Evolutionary conservation across 345 rosid genomes (phyloP).

Genomic region (Dimocarpus longan): DNA sequence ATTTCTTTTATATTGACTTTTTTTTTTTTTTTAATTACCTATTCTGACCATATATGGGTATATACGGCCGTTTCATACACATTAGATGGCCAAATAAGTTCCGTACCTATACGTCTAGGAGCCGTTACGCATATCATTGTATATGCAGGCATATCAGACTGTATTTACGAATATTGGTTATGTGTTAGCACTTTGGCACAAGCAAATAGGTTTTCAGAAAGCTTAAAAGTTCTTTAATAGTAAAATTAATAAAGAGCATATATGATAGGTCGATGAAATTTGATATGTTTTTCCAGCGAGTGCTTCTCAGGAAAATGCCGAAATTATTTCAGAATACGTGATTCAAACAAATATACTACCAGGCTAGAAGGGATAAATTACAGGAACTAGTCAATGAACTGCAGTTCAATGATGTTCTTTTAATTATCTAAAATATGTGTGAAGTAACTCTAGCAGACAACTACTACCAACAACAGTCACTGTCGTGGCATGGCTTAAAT

Average conservation of each 20-base stretch:
- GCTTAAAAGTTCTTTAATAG: neutral
- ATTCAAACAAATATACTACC: neutral
- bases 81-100: too few relatives aligned
- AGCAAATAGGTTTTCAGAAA: neutral
- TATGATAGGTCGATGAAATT: neutral
- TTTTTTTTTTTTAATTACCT: too few relatives aligned
- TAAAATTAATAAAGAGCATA: neutral
- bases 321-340: neutral
- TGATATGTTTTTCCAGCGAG: neutral
- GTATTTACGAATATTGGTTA: too few relatives aligned
- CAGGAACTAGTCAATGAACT: neutral
- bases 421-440: neutral
- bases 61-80: too few relatives aligned
- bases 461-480: neutral
- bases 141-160: too few relatives aligned
- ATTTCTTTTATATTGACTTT: too few relatives aligned
- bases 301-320: neutral
- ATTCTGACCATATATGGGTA: too few relatives aligned
- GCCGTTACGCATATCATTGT: too few relatives aligned
- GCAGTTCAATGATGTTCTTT: neutral
- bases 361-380: constrained; percentile 1
- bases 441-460: neutral
- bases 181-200: neutral
- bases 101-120: too few relatives aligned
- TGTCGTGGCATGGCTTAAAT: neutral